These are phyloP conservation scores for Anthoceros angustus DNA, from an alignment of 225 moss, liverwort and hornwort genomes.

Conservation along the genomic window DNA sequence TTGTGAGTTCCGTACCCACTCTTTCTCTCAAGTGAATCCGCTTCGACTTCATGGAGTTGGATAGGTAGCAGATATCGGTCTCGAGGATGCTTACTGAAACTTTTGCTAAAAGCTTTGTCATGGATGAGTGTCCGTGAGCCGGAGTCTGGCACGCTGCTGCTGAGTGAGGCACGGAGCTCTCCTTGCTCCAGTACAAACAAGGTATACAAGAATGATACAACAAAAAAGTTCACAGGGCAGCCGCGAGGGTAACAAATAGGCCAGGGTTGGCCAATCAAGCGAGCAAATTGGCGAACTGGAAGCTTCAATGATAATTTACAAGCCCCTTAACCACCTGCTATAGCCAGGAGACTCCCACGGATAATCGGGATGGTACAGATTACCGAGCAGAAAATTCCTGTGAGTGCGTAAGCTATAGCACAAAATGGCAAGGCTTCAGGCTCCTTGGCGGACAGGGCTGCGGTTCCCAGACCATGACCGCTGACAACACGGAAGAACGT, in stretches of 20 bases:
- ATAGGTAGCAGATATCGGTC: no score
- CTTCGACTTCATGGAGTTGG: no score
- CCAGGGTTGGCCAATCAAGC: neutral
- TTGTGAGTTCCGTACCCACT: no score
- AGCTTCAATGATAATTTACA: neutral
- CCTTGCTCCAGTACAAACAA: no score
- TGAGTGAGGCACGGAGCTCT: no score
- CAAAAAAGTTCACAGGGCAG: no score
- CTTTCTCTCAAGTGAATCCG: no score
- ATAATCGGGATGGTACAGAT: constrained; percentile 37
- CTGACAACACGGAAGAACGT: constrained; percentile 23
- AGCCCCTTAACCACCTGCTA: constrained; percentile 24
- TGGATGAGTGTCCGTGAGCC: no score
- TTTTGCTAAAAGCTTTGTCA: no score
- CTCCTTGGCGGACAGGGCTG: constrained; percentile 88
- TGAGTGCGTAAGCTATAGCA: constrained; percentile 85
- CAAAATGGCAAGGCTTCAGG: constrained; percentile 93
- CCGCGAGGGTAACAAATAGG: neutral
- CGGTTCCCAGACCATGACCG: constrained; percentile 90
- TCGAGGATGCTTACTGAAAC: no score
- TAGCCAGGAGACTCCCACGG: constrained; percentile 29
- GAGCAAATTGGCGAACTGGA: neutral
- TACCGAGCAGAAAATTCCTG: constrained; percentile 48
- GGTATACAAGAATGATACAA: no score
- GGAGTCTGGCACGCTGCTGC: no score